Conservation (phyloP, 768 basidiomycete species). For the Panellus pusillus region DNA sequence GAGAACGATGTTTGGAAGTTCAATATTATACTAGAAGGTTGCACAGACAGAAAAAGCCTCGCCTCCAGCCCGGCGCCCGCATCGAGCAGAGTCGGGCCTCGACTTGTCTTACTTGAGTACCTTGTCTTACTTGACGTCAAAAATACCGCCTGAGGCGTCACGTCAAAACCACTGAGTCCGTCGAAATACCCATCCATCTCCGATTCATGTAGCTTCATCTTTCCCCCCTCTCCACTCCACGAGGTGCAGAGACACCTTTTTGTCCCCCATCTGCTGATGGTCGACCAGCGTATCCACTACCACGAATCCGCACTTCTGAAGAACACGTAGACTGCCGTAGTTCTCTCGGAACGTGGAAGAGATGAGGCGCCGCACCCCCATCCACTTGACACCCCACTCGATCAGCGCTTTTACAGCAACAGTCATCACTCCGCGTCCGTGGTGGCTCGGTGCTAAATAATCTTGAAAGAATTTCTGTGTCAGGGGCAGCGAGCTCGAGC, state of each 20-base stretch:
- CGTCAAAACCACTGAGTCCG: too few relatives aligned
- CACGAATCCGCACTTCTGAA: slow-evolving; percentile 17
- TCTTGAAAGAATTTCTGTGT: slow-evolving; percentile 33
- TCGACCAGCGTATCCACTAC: not conserved
- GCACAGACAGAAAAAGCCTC: too few relatives aligned
- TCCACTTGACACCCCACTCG: slow-evolving; percentile 46
- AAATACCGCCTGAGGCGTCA: too few relatives aligned
- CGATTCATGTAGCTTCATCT: too few relatives aligned
- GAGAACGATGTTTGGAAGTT: too few relatives aligned
- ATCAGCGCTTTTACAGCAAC: slow-evolving; percentile 43
- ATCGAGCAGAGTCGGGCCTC: too few relatives aligned
- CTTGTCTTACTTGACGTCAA: too few relatives aligned
- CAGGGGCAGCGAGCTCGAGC: too few relatives aligned
- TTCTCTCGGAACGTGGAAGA: slow-evolving; percentile 28
- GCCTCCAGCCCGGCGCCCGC: too few relatives aligned
- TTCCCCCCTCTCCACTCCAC: slow-evolving; percentile 7
- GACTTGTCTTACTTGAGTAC: too few relatives aligned
- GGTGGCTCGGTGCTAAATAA: slow-evolving; percentile 50
- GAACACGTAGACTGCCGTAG: slow-evolving; percentile 13
- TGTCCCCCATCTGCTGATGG: slow-evolving; percentile 1
- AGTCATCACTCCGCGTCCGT: slow-evolving; percentile 56
- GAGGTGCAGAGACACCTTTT: slow-evolving; percentile 1
- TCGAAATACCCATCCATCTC: too few relatives aligned
- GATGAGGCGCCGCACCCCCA: slow-evolving; percentile 40
- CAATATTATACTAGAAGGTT: too few relatives aligned